A percentile compares a stretch with the other conserved stretches of the same genome.
These are phyloP conservation scores for Conticribra guillardii DNA, from an alignment of 108 stramenopile species.

Conservation along the genomic window DNA sequence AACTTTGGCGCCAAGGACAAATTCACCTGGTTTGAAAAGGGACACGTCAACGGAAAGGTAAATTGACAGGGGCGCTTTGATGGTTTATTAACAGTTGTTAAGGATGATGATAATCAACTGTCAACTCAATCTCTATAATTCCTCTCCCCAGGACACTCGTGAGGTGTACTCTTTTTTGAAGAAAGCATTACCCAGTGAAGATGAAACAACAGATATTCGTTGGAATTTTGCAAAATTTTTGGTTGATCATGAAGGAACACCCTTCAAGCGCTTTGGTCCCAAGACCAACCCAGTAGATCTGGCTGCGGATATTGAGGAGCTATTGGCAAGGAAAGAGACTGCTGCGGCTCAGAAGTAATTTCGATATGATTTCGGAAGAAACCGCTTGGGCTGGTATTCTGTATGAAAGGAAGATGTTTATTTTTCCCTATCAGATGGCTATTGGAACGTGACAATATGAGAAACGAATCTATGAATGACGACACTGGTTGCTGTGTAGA, in stretches of 20 bases:
- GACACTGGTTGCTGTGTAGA: not conserved
- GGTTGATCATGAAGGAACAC: constrained; percentile 73
- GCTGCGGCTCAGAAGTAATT: constrained; percentile 5
- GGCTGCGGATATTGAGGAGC: constrained; percentile 61
- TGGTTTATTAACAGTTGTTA: not conserved
- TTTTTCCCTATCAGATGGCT: constrained; percentile 4
- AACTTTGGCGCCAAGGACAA: constrained; percentile 58
- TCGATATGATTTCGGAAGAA: too few relatives aligned
- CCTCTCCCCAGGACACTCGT: constrained; percentile 63
- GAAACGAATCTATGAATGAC: constrained; percentile 16
- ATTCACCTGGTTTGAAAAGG: constrained; percentile 80
- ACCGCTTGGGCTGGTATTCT: too few relatives aligned
- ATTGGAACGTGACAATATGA: not conserved
- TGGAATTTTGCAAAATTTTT: constrained; percentile 72
- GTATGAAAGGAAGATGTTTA: too few relatives aligned
- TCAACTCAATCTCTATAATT: not conserved
- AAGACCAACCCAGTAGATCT: constrained; percentile 58
- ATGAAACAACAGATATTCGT: constrained; percentile 68
- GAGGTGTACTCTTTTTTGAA: constrained; percentile 77
- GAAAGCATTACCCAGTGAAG: constrained; percentile 52
- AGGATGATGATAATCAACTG: not conserved
- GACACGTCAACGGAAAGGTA: constrained; percentile 79
- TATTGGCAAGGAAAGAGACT: constrained; percentile 60
- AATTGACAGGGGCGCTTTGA: too few relatives aligned
- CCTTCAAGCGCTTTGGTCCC: constrained; percentile 61